Conservation (phyloP, 2,329 filamentous ascomycete genomes). For the Fusarium pseudonygamai region DNA sequence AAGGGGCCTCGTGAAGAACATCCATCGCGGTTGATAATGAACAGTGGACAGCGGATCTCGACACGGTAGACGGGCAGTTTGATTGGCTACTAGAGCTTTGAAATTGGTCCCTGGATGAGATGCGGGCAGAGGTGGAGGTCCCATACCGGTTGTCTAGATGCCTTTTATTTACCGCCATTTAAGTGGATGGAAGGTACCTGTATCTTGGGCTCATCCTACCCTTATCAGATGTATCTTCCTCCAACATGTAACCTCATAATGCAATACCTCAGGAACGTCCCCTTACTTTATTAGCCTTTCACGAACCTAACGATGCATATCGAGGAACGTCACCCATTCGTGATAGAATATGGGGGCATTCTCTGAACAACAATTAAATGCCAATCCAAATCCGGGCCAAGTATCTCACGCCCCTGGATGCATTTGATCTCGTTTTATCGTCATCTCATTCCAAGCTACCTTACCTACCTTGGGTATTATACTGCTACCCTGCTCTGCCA, state of each 20-base stretch:
- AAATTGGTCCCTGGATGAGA: constrained; percentile 33
- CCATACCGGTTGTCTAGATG: constrained; percentile 13
- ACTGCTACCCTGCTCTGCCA: constrained; percentile 1
- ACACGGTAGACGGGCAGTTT: background rate
- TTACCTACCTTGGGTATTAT: background rate
- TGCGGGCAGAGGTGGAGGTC: constrained; percentile 20
- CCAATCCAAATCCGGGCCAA: constrained; percentile 20
- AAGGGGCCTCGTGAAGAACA: constrained; percentile 21
- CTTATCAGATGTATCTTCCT: constrained; percentile 18
- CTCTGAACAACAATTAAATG: constrained; percentile 17
- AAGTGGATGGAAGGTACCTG: constrained; percentile 20
- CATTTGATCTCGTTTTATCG: background rate
- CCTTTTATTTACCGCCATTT: constrained; percentile 38
- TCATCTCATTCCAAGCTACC: constrained; percentile 4
- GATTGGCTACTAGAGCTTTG: constrained; percentile 18
- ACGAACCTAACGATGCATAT: constrained; percentile 24
- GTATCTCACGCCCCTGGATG: background rate
- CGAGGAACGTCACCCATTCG: constrained; percentile 30
- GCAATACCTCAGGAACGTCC: constrained; percentile 18
- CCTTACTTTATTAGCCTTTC: constrained; percentile 30
- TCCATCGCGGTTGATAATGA: constrained; percentile 11
- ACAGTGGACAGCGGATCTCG: constrained; percentile 13
- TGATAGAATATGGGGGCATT: constrained; percentile 28
- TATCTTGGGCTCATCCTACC: background rate
- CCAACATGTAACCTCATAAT: constrained; percentile 22